Conservation (phyloP, 176 grass and related monocot genomes). For the Paspalum notatum region DNA sequence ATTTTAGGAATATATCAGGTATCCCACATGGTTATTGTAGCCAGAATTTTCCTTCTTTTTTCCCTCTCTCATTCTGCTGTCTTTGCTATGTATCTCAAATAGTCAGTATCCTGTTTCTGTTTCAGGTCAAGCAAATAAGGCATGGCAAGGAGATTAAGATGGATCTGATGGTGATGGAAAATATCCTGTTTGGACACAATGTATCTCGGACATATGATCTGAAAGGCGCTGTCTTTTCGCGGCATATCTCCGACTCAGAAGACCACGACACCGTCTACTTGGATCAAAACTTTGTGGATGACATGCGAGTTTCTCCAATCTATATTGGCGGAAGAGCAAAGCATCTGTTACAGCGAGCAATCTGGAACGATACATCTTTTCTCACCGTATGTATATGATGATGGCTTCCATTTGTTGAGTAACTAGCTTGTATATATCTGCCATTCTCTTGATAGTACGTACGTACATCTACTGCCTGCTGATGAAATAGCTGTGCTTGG, state of each 20-base stretch:
- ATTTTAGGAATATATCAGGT: slow-evolving; percentile 80
- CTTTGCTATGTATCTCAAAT: not conserved
- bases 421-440: not conserved
- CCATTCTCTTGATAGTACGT: not conserved
- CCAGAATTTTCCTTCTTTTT: not conserved
- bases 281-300: slow-evolving; percentile 70
- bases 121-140: slow-evolving; percentile 63
- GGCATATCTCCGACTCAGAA: slow-evolving; percentile 44
- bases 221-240: slow-evolving; percentile 55
- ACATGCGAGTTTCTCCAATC: slow-evolving; percentile 64
- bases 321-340: slow-evolving; percentile 68
- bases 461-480: not conserved
- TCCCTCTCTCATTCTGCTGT: not conserved
- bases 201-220: slow-evolving; percentile 61
- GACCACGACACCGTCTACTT: slow-evolving; percentile 51
- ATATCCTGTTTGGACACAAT: slow-evolving; percentile 66
- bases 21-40: not conserved
- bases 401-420: not conserved
- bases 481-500: not conserved
- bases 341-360: slow-evolving; percentile 66
- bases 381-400: slow-evolving; percentile 55
- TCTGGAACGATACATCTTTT: slow-evolving; percentile 78
- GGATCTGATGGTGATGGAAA: slow-evolving; percentile 91
- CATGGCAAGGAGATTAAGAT: slow-evolving; percentile 60
- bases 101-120: not conserved